Base-by-base conservation (phyloP, 805 yeast genomes). In the Ogataea pignaliae region DNA sequence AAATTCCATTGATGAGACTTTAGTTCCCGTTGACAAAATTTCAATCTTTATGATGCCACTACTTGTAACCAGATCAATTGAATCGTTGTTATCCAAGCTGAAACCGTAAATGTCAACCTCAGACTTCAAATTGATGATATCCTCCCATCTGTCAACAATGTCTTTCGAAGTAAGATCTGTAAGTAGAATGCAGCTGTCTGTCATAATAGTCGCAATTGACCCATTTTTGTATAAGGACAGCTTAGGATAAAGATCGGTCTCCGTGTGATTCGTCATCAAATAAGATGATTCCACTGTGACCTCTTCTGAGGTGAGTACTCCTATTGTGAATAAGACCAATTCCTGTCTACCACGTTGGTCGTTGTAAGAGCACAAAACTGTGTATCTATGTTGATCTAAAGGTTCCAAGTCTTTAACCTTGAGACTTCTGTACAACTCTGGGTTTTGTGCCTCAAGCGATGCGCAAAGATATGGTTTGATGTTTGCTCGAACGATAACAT, bases 71-170 rank as follows among this genome's bases (percentile, higher is more conserved):
- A 72, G 51, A 12, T 67, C 38, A 3, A 60, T 36, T 2, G 49
- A 29, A 17, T 41, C 39, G 2, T 45, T 40, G 12, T 40, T 33
- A 10, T 47, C 45, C 60, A 38, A 5, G 59, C 87, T 88, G 44
- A 69, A 63, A 0, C 90, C 89, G 31, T 83, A 64, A 15, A 88
- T 66, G 0, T 69, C 59, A 5, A 81, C 71, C 14, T 72, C 70
- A 1, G 70, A 47, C 47, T 78, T 79, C 50, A 90, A 75, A 6
- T 72, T 65, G 11, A 90, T 70, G 11, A 78, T 68, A 59, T 91
- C 97, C 61, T 89, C 96, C 96, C 96, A 90, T 53, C 82, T 74
- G 45, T 68, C 68, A 41, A 64, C 65, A 16, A 64, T 53, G 54
- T 11, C 46, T 29, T 36, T 51, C 10, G 33, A 3, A 2, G 18